Evolutionary conservation across 2,329 filamentous ascomycete species (phyloP).

Genomic region (Berkeleyomyces rouxiae): DNA sequence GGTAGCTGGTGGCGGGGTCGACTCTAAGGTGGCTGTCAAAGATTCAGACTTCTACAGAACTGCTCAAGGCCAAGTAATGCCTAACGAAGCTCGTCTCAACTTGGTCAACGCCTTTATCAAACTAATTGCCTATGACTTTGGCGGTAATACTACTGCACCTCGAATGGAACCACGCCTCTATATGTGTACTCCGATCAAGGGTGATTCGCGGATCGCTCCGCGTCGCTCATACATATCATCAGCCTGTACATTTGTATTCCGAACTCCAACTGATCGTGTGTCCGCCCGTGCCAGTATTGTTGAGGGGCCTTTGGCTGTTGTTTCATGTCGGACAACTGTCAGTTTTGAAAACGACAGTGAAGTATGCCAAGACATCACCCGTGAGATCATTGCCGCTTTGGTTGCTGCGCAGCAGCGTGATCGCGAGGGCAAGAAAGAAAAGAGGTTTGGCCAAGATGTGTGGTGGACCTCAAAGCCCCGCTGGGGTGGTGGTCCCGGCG

Average conservation of each 20-base stretch:
- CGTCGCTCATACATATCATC: slow-evolving; percentile 39
- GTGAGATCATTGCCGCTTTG: slow-evolving; percentile 43
- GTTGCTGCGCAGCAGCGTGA: slow-evolving; percentile 47
- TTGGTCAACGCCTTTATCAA: slow-evolving; percentile 45
- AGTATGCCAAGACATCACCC: slow-evolving; percentile 42
- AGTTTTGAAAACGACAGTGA: slow-evolving; percentile 38
- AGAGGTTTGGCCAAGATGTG: slow-evolving; percentile 37
- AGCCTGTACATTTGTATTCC: slow-evolving; percentile 42
- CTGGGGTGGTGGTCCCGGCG: slow-evolving; percentile 47
- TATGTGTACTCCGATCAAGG: slow-evolving; percentile 25
- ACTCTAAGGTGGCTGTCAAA: slow-evolving; percentile 12
- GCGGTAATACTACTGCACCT: slow-evolving; percentile 41
- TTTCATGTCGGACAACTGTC: slow-evolving; percentile 40
- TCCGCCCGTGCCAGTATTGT: slow-evolving; percentile 41
- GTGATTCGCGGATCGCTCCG: slow-evolving; percentile 20
- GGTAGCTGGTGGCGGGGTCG: neutral
- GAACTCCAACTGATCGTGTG: slow-evolving; percentile 41
- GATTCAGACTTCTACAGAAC: slow-evolving; percentile 26
- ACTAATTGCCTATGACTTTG: slow-evolving; percentile 48
- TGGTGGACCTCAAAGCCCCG: slow-evolving; percentile 46
- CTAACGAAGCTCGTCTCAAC: slow-evolving; percentile 38
- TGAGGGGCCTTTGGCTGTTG: slow-evolving; percentile 44
- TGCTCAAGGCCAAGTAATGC: slow-evolving; percentile 37
- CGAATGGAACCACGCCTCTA: slow-evolving; percentile 43
- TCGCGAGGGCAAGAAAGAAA: slow-evolving; percentile 39